Evolutionary conservation across 23 red algal genomes (phyloP).

Genomic region (Agarophyton chilense): DNA sequence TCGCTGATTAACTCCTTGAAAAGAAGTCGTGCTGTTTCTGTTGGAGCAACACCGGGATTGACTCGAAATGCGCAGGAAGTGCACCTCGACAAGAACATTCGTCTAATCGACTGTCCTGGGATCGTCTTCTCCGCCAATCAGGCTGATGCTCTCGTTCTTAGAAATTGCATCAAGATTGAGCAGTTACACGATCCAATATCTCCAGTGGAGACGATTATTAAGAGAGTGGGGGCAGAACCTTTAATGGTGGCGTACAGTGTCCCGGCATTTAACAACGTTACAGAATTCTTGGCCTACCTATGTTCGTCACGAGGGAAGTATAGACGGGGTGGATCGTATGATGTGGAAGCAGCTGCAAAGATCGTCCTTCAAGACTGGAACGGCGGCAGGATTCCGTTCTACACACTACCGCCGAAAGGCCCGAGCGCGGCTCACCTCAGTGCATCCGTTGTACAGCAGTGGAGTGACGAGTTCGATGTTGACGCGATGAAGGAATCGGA

Average conservation of each 20-base stretch:
- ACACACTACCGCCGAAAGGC: constrained; percentile 89
- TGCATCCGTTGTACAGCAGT: constrained; percentile 65
- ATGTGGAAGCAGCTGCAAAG: constrained; percentile 86
- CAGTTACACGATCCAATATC: constrained; percentile 77
- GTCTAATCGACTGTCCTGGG: constrained; percentile 95
- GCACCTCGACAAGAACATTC: constrained; percentile 84
- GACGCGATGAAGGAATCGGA: constrained; percentile 24
- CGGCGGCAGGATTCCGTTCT: constrained; percentile 94
- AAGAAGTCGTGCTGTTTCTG: constrained; percentile 71
- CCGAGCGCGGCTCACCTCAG: constrained; percentile 55
- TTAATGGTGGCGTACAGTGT: constrained; percentile 77
- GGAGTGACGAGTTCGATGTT: constrained; percentile 80
- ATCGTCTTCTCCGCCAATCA: constrained; percentile 77
- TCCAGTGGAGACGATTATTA: constrained; percentile 72
- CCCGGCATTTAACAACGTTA: constrained; percentile 68
- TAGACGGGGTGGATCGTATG: constrained; percentile 75
- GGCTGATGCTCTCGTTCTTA: constrained; percentile 77
- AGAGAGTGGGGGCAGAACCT: constrained; percentile 71
- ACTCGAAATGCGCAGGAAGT: constrained; percentile 94
- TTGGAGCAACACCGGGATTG: constrained; percentile 87
- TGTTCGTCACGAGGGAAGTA: constrained; percentile 86
- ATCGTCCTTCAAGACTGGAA: constrained; percentile 91
- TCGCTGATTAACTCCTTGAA: constrained; percentile 91
- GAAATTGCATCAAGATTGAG: constrained; percentile 78
- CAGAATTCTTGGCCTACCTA: constrained; percentile 82